phyloP scores from a whole-genome alignment of 192 early-diverging fungal species.

The Entomortierella beljakovae region DNA sequence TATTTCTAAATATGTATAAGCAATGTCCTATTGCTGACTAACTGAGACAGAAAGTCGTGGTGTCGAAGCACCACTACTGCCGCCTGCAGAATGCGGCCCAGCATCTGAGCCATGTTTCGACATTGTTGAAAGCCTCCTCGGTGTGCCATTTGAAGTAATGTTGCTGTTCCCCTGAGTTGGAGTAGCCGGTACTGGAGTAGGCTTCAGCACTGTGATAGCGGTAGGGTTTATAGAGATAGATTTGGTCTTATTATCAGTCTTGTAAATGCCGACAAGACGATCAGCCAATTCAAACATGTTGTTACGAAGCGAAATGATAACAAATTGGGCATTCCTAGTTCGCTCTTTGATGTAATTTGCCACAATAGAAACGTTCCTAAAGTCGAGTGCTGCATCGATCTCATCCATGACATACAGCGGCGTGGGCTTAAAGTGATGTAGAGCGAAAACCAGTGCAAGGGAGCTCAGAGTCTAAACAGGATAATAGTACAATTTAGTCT shows the following conservation, averaged over 20 bases:
- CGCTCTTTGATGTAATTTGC: slow-evolving; percentile 99
- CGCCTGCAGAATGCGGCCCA: not conserved
- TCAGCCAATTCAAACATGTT: slow-evolving; percentile 99
- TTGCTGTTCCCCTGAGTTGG: not conserved
- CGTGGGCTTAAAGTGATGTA: slow-evolving; percentile 99
- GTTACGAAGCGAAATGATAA: slow-evolving; percentile 98
- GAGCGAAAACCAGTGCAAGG: slow-evolving; percentile 97
- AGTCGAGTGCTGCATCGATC: slow-evolving; percentile 99
- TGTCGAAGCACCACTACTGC: not conserved
- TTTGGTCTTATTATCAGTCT: slow-evolving; percentile 81
- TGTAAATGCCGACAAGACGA: slow-evolving; percentile 98
- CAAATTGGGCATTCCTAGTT: slow-evolving; percentile 97
- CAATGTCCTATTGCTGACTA: not conserved
- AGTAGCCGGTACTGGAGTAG: slow-evolving; percentile 12
- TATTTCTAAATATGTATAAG: no score
- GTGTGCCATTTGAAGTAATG: slow-evolving; percentile 2
- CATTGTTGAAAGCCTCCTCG: slow-evolving; percentile 19
- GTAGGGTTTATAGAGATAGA: slow-evolving; percentile 38
- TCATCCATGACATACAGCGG: slow-evolving; percentile 99
- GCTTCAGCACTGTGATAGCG: slow-evolving; percentile 33
- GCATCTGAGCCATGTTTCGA: slow-evolving; percentile 21
- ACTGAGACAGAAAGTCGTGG: slow-evolving; percentile 9
- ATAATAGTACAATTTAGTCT: not conserved
- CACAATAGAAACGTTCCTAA: slow-evolving; percentile 98
- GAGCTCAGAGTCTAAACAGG: slow-evolving; percentile 87